Percentiles rank a stretch among this genome's conserved stretches.
Conservation (phyloP, 805 yeast species). For the Metschnikowia dekortorum region DNA sequence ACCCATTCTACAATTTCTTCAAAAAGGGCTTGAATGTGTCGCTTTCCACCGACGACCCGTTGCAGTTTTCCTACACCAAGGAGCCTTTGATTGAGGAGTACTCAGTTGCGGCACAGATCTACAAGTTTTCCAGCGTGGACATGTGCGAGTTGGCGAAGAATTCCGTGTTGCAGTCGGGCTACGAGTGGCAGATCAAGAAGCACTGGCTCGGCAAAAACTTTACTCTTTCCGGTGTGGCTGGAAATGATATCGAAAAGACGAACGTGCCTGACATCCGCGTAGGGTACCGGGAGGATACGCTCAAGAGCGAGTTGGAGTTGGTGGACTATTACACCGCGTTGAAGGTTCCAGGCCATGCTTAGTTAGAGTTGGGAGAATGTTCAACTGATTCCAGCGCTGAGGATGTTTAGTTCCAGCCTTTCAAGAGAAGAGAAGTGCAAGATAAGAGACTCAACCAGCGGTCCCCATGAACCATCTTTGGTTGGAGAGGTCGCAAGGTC, state of each 20-base stretch:
- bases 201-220: constrained; percentile 88
- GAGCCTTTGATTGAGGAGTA: constrained; percentile 97
- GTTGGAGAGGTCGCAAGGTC: too few relatives aligned
- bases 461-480: too few relatives aligned
- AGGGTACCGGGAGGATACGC: constrained; percentile 78
- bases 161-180: constrained; percentile 91
- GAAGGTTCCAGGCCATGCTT: not conserved
- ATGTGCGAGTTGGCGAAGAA: constrained; percentile 96
- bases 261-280: constrained; percentile 90
- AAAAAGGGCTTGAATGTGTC: constrained; percentile 92
- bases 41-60: constrained; percentile 93
- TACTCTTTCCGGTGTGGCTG: constrained; percentile 57
- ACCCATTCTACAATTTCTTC: constrained; percentile 89
- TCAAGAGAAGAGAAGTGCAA: not conserved
- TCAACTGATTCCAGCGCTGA: too few relatives aligned
- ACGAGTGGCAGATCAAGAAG: constrained; percentile 77
- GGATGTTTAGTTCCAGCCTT: too few relatives aligned
- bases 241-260: constrained; percentile 88
- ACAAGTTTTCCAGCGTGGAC: constrained; percentile 89
- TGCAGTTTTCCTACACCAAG: constrained; percentile 93
- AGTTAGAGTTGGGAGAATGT: not conserved
- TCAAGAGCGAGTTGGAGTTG: constrained; percentile 64
- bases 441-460: too few relatives aligned
- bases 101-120: constrained; percentile 97
- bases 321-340: constrained; percentile 51